These are phyloP conservation scores for Ophiostoma piceae DNA, from an alignment of 2,329 filamentous ascomycete species.

Conservation along the genomic window DNA sequence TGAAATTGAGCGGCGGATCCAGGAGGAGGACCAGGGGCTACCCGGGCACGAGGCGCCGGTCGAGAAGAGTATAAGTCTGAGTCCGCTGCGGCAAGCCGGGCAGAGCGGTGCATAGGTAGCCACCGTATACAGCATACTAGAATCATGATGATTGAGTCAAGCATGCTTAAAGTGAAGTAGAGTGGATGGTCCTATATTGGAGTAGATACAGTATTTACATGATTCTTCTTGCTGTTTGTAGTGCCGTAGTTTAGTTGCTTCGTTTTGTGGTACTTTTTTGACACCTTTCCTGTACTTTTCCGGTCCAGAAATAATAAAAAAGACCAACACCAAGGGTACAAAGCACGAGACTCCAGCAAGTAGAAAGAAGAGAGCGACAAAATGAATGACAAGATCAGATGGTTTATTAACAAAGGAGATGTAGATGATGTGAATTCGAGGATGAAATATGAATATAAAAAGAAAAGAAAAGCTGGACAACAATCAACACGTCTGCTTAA, in stretches of 20 bases:
- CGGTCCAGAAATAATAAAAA: not conserved
- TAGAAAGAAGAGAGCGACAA: not conserved
- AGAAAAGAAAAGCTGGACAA: slow-evolving; percentile 7
- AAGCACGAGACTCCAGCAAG: not conserved
- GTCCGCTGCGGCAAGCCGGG: slow-evolving; percentile 43
- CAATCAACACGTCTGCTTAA: slow-evolving; percentile 33
- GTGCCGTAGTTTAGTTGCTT: not conserved
- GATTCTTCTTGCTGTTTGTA: not conserved
- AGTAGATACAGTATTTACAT: slow-evolving; percentile 2
- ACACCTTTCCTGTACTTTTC: not conserved
- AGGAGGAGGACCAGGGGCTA: slow-evolving; percentile 52
- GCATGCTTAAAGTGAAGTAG: not conserved
- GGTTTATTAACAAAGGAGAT: slow-evolving; percentile 16
- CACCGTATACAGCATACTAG: too few species aligned
- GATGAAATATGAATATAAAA: not conserved
- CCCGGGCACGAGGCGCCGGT: not conserved
- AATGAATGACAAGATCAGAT: slow-evolving; percentile 10
- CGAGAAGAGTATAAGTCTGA: slow-evolving; percentile 32
- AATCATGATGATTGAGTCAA: too few species aligned
- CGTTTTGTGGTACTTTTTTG: not conserved
- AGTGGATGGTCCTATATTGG: not conserved
- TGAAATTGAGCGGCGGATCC: slow-evolving; percentile 62
- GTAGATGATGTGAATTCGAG: not conserved
- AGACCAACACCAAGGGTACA: not conserved
- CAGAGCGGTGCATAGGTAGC: slow-evolving; percentile 42